Conservation (phyloP, 192 early-diverging fungal species). For the Entophlyctis luteolus region DNA sequence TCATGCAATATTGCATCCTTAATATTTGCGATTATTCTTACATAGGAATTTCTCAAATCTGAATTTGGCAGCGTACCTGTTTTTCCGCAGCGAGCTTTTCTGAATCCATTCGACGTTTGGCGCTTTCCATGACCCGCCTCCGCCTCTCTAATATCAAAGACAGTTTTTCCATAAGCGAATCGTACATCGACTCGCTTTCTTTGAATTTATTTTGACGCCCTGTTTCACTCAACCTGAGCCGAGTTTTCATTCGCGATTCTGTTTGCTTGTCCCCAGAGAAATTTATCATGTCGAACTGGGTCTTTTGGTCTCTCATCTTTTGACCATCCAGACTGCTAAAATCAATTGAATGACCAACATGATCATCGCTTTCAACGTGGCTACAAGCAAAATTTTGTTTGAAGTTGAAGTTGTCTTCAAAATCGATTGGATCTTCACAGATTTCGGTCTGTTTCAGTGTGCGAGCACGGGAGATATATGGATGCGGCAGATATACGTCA, state of each 20-base stretch:
- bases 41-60: background rate
- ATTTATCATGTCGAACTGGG: conserved; percentile 2
- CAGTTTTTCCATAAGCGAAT: conserved; percentile 12
- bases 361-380: background rate
- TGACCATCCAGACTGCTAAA: background rate
- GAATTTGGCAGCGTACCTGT: background rate
- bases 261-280: conserved; percentile 5
- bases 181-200: conserved; percentile 1
- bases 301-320: too few relatives aligned
- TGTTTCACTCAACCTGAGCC: conserved; percentile 1
- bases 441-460: background rate
- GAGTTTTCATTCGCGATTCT: conserved; percentile 6
- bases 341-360: background rate
- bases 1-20: conserved; percentile 19
- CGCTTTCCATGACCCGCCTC: background rate
- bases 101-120: background rate
- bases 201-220: background rate
- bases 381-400: conserved; percentile 6
- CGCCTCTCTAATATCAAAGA: background rate
- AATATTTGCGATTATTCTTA: background rate
- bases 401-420: conserved; percentile 39
- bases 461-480: conserved; percentile 26
- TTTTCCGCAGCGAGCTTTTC: conserved; percentile 15
- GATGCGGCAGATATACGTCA: conserved; percentile 35
- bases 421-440: conserved; percentile 35